phyloP scores from a whole-genome alignment of 1,284 basidiomycete species.

The Agroathelia rolfsii region DNA sequence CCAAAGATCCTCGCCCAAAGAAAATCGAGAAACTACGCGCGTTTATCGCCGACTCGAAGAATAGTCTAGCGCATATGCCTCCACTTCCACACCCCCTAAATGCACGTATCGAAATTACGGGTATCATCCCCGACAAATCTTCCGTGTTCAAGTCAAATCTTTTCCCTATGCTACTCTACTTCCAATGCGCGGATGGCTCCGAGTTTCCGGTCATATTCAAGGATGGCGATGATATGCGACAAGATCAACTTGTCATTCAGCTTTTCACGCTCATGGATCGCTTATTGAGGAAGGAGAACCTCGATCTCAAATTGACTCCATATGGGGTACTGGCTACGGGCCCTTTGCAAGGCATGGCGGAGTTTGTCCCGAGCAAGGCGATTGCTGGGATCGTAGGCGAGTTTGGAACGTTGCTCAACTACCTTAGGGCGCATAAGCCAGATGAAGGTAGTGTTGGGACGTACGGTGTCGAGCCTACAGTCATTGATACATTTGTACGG shows the following conservation, averaged over 20 bases:
- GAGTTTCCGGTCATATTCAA: slow-evolving; percentile 97
- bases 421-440: slow-evolving; percentile 76
- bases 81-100: slow-evolving; percentile 87
- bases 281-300: slow-evolving; percentile 86
- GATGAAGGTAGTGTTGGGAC: slow-evolving; percentile 90
- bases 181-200: slow-evolving; percentile 66
- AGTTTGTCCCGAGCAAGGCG: slow-evolving; percentile 93
- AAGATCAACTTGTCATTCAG: slow-evolving; percentile 96
- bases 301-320: slow-evolving; percentile 88
- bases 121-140: slow-evolving; percentile 85
- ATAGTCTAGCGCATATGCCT: slow-evolving; percentile 63
- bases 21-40: slow-evolving; percentile 93
- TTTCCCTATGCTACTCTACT: slow-evolving; percentile 85
- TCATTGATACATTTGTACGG: slow-evolving; percentile 93
- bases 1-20: slow-evolving; percentile 89
- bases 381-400: slow-evolving; percentile 91
- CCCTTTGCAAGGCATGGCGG: slow-evolving; percentile 88
- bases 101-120: slow-evolving; percentile 71
- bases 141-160: slow-evolving; percentile 98
- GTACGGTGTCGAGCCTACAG: slow-evolving; percentile 83
- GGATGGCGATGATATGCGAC: slow-evolving; percentile 96
- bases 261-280: slow-evolving; percentile 97
- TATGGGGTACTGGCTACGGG: slow-evolving; percentile 95
- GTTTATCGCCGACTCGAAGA: slow-evolving; percentile 79
- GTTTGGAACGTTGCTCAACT: slow-evolving; percentile 86